Base-by-base conservation (phyloP, 257 asterid species). In the Handroanthus guayacan region DNA sequence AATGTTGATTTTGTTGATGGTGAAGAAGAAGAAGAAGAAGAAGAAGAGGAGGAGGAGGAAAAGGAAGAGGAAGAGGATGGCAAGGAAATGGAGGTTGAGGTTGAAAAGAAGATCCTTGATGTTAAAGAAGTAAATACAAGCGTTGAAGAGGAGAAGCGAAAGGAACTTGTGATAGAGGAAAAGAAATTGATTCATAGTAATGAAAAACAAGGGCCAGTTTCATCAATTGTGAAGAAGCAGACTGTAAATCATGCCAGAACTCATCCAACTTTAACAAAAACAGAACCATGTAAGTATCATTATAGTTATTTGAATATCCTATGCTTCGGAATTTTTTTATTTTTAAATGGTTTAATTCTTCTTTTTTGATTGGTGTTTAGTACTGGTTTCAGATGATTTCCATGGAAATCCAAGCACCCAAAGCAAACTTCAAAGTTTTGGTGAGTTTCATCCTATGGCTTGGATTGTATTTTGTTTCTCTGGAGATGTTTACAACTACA, bases 381-480 rank as follows among this genome's bases (percentile, higher is more conserved):
- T 41, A 41, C 67, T 78, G 78, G 86, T 17, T 75, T 41, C 93
- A 84, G 89, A 86, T 55, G 51, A 78, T 57, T 38, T 2, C 52
- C 84, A 72, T 41, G 45, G 45, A 41, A 41, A 8, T 37, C 85
- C 92, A 37, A 89, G 89, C 79, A 75, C 83, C 25, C 88, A 75
- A 72, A 79, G 86, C 86, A 88, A 79, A 76, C 66, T 94, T 31
- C 90, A 89, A 72, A 89, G 88, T 52, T 79, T 94, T 60, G 94
- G 98, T 94, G 77, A 92, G 88, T 72, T 71, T n/a, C 37, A 48
- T 52, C 17, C 56, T 48, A n/a, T 70, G 54, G 5, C 37, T 56
- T 72, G 39, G 31, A 25, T 25, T 25, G 31, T 25, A 25, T 25
- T 25, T 25, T 1, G 31, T 25, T 25, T 25, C 31, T 25, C 31